Evolutionary conservation across 306 rosid genomes (phyloP), one percentile per base, ranked within the genome.

Genomic region (Cajanus cajan): DNA sequence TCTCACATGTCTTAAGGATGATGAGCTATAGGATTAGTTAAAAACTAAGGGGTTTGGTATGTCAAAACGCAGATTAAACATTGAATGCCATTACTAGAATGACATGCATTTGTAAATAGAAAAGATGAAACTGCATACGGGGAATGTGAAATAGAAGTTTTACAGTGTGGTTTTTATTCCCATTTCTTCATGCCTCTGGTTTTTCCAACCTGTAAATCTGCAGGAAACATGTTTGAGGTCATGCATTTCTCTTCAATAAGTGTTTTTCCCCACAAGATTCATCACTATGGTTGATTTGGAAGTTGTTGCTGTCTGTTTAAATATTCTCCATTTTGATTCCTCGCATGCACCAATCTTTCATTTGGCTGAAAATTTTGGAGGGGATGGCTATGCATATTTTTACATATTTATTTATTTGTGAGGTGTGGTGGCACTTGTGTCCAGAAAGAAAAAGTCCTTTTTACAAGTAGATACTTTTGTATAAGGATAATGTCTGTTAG

Each of bases 81-180:
- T 58, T 43, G 73, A 45, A 75, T 47, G 45, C 48, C 54, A 24
- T 81, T 45, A 74, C 80, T 68, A 22, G 81, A 57, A 48, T 2
- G 4, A 47, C 18, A 2, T 51, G n/a, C 52, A 41, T 19, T 39
- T 73, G 47, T 64, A 39, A 51, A 50, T 63, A 51, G 59, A 18
- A 72, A 50, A 66, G 61, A 74, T 14, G 65, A 25, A 34, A 43
- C 24, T 55, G 45, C 63, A 7, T 66, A 15, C 15, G 44, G 72
- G 77, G 45, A 81, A 34, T 75, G 25, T 8, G 2, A 34, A 55
- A 45, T 44, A 55, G 65, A 81, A 22, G 81, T 19, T 74, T 45
- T 16, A 36, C 64, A 36, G 37, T 81, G 45, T 31, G 54, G 22
- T 41, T 74, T 7, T 71, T 71, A 22, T 10, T 74, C 44, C 47